These are phyloP conservation scores for Phytophthora pluvialis DNA, from an alignment of 352 stramenopile species.

Conservation along the genomic window DNA sequence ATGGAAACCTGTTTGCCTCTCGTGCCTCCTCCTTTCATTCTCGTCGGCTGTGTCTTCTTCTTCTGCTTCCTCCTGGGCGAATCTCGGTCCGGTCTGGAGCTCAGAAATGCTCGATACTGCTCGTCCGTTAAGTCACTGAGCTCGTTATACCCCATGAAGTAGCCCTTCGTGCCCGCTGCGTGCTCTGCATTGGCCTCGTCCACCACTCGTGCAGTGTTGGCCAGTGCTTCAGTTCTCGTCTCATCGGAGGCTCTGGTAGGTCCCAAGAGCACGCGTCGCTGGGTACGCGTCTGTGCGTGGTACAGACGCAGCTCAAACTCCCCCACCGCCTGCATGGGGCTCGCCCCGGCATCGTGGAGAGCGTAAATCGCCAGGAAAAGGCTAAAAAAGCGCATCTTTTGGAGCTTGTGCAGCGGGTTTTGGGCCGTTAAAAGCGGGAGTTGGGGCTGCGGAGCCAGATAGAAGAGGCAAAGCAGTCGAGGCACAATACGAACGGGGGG, in stretches of 20 bases:
- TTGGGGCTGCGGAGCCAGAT: not conserved
- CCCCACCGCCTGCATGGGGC: conserved; percentile 14
- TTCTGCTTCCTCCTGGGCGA: conserved; percentile 13
- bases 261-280: conserved; percentile 39
- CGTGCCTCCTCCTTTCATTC: conserved; percentile 15
- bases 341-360: conserved; percentile 4
- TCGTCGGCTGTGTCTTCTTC: conserved; percentile 24
- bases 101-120: conserved; percentile 70
- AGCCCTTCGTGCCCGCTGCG: conserved; percentile 44
- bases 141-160: conserved; percentile 68
- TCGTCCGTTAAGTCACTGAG: conserved; percentile 72
- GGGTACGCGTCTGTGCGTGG: conserved; percentile 30
- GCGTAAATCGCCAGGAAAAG: conserved; percentile 17
- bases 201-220: conserved; percentile 47
- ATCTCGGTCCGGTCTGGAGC: conserved; percentile 47
- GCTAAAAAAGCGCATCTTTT: conserved; percentile 23
- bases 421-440: conserved; percentile 8
- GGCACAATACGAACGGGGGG: conserved; percentile 26
- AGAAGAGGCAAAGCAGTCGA: conserved; percentile 31
- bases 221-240: conserved; percentile 51
- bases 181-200: conserved; percentile 57
- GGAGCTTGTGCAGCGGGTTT: conserved; percentile 2
- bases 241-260: conserved; percentile 52
- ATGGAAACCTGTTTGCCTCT: conserved; percentile 29
- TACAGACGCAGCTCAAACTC: conserved; percentile 38